A percentile compares a stretch with the other conserved stretches of the same genome.
Conservation (phyloP, 805 yeast species). For the Blastobotrys peoriensis region DNA sequence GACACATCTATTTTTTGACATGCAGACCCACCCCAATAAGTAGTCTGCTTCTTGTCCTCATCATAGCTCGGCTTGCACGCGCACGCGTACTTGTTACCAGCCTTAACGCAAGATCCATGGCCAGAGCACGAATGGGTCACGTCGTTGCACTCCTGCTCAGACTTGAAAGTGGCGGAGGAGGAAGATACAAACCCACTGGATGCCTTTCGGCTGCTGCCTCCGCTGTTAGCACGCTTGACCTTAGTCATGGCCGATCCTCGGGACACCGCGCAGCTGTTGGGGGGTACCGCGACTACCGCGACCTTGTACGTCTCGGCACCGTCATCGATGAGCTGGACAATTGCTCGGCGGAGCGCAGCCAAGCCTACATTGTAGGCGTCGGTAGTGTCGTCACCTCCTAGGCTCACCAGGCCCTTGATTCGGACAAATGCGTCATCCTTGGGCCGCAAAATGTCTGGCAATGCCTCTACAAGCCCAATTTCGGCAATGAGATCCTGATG, state of each 20-base stretch:
- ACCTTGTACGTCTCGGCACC: constrained; percentile 4
- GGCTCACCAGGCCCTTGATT: constrained; percentile 4
- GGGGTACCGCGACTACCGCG: constrained; percentile 11
- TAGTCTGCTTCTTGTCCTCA: constrained; percentile 25
- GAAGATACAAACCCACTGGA: background rate
- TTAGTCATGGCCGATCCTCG: background rate
- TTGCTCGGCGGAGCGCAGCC: constrained; percentile 3
- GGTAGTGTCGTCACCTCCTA: too few species aligned
- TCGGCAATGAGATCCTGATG: background rate
- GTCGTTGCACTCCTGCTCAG: constrained; percentile 29
- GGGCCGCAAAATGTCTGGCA: constrained; percentile 1
- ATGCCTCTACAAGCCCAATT: background rate
- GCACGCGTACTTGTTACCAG: constrained; percentile 27
- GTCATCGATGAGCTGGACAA: constrained; percentile 3
- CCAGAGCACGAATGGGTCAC: constrained; percentile 33
- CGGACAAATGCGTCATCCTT: constrained; percentile 9
- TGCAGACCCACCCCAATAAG: constrained; percentile 39
- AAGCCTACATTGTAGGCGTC: constrained; percentile 4
- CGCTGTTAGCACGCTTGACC: background rate
- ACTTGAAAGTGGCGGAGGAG: constrained; percentile 3
- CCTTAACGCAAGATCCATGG: constrained; percentile 32
- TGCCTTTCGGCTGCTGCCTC: background rate
- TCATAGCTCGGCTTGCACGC: constrained; percentile 30
- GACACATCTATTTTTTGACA: constrained; percentile 67
- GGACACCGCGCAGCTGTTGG: constrained; percentile 3